A percentile compares a stretch with the other conserved stretches of the same genome.
These are phyloP conservation scores for Kwoniella dendrophila DNA, from an alignment of 768 basidiomycete genomes.

Conservation along the genomic window DNA sequence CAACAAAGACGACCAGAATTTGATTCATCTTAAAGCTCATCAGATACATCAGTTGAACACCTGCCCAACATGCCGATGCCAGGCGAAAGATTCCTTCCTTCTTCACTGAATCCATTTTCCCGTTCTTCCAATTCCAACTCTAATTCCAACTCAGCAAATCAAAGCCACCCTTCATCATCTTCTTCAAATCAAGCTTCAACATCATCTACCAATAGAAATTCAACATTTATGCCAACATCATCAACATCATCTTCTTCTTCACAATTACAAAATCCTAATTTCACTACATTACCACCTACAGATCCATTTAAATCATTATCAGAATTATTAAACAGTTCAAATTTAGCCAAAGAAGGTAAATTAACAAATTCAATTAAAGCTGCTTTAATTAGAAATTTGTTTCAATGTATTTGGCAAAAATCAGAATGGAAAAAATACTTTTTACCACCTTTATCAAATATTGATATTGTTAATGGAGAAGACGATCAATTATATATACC, in stretches of 20 bases:
- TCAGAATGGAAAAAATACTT: constrained; percentile 23
- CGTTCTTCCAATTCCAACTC: constrained; percentile 3
- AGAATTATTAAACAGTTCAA: constrained; percentile 9
- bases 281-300: not conserved
- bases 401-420: constrained; percentile 23
- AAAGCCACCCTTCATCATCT: not conserved
- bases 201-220: not conserved
- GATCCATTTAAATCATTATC: constrained; percentile 12
- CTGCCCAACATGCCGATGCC: constrained; percentile 17
- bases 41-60: not conserved
- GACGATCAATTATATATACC: not conserved
- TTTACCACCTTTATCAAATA: not conserved
- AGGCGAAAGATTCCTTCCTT: constrained; percentile 16
- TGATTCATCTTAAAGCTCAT: not conserved
- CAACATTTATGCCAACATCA: too few species aligned
- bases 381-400: constrained; percentile 14
- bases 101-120: constrained; percentile 16
- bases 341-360: constrained; percentile 5
- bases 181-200: not conserved
- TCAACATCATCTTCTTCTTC: not conserved
- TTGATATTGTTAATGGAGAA: not conserved
- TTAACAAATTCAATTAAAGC: constrained; percentile 18
- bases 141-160: not conserved
- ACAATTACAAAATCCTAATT: not conserved
- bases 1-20: too few species aligned